Evolutionary conservation across 1,284 basidiomycete genomes (phyloP).

Genomic region (Inonotus hispidus): DNA sequence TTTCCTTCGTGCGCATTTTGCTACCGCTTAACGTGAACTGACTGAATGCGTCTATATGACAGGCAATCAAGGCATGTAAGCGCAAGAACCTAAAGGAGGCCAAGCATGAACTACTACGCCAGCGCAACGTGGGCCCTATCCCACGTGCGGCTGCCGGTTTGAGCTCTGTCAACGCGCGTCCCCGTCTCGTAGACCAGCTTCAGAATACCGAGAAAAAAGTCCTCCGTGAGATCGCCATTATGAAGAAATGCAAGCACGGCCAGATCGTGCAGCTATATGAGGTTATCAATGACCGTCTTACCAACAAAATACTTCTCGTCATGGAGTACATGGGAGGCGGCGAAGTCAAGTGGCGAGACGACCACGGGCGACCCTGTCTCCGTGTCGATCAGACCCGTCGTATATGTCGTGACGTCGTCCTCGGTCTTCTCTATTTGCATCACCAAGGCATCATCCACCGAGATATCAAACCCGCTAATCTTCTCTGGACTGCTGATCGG

Average conservation of each 20-base stretch:
- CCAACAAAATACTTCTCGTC: conserved; percentile 93
- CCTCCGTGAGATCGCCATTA: conserved; percentile 91
- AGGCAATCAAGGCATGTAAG: conserved; percentile 84
- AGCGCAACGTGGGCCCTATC: conserved; percentile 23
- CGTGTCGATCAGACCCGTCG: conserved; percentile 79
- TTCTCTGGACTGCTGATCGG: conserved; percentile 83
- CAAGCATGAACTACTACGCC: conserved; percentile 59
- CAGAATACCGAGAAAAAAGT: conserved; percentile 77
- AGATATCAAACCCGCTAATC: conserved; percentile 98
- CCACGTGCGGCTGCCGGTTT: conserved; percentile 41
- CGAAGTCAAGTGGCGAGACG: conserved; percentile 84
- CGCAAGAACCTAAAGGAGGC: conserved; percentile 43
- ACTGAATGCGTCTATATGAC: conserved; percentile 12
- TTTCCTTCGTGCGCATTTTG: conserved; percentile 3
- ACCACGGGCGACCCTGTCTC: conserved; percentile 62
- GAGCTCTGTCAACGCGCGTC: conserved; percentile 28
- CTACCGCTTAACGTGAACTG: background rate
- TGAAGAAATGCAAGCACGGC: conserved; percentile 92
- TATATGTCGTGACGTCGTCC: conserved; percentile 88
- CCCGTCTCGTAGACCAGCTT: conserved; percentile 50
- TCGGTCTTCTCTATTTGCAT: conserved; percentile 94
- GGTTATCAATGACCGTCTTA: conserved; percentile 91
- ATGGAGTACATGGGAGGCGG: conserved; percentile 96
- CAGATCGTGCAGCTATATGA: conserved; percentile 91
- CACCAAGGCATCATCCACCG: conserved; percentile 98